Evolutionary conservation across 2,329 filamentous ascomycete species (phyloP).

Genomic region (Dothideomycetes sp.): DNA sequence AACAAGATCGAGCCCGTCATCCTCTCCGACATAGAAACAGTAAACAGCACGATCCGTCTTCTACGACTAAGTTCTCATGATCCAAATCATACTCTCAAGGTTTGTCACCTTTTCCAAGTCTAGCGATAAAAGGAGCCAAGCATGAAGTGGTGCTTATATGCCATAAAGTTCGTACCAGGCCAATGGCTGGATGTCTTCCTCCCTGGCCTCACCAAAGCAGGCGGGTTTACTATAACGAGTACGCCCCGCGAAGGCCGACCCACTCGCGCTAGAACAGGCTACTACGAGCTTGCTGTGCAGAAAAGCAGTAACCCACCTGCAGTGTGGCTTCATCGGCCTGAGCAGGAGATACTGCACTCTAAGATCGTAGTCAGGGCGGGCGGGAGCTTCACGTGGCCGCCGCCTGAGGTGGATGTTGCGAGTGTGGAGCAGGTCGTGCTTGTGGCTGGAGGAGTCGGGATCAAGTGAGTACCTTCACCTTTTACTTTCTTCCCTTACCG

Average conservation of each 20-base stretch:
- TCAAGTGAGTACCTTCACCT: constrained; percentile 62
- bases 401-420: constrained; percentile 27
- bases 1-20: constrained; percentile 52
- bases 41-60: constrained; percentile 59
- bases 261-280: constrained; percentile 24
- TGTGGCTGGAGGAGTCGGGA: constrained; percentile 70
- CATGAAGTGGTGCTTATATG: no score
- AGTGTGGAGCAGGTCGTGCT: constrained; percentile 54
- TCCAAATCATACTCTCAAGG: constrained; percentile 22
- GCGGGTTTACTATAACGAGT: constrained; percentile 83
- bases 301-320: constrained; percentile 60
- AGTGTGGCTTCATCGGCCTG: constrained; percentile 60
- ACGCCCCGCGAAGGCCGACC: constrained; percentile 43
- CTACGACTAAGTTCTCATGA: constrained; percentile 51
- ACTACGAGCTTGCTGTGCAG: constrained; percentile 72
- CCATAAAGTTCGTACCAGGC: constrained; percentile 64
- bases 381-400: constrained; percentile 70
- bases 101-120: constrained; percentile 8
- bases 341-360: constrained; percentile 44
- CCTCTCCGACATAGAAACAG: constrained; percentile 48
- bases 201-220: constrained; percentile 56
- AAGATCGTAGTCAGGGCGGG: constrained; percentile 61
- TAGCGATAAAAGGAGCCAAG: no score
- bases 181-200: constrained; percentile 84
- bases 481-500: background rate